These are phyloP conservation scores for Eucalyptus lansdowneana DNA, from an alignment of 345 rosid species.

Conservation along the genomic window DNA sequence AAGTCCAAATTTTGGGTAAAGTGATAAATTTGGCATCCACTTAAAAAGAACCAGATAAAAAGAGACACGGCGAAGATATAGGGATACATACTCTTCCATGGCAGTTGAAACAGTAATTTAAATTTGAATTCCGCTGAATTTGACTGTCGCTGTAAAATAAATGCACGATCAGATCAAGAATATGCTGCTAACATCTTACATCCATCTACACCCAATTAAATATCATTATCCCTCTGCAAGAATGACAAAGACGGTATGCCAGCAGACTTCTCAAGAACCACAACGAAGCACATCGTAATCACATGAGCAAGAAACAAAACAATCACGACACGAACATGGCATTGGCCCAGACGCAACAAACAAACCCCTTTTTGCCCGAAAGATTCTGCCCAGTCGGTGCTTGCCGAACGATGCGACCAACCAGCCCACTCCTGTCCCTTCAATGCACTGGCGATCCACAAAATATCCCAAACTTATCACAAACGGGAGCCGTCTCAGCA, in stretches of 20 bases:
- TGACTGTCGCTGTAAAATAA: background rate
- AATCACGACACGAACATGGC: background rate
- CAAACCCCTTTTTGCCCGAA: background rate
- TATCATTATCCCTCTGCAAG: background rate
- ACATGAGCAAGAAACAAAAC: background rate
- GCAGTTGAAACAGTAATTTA: background rate
- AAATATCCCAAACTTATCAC: background rate
- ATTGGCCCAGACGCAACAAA: background rate
- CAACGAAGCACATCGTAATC: background rate
- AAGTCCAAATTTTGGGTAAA: background rate
- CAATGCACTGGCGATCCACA: background rate
- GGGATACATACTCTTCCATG: conserved; percentile 18
- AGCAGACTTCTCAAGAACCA: background rate
- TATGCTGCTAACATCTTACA: background rate
- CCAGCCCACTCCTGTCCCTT: background rate
- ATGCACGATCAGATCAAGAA: background rate
- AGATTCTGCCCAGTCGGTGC: background rate
- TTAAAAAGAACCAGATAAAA: background rate
- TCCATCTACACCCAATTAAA: background rate
- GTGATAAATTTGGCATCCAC: background rate
- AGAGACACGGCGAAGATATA: background rate
- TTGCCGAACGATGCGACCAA: background rate
- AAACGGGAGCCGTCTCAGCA: background rate
- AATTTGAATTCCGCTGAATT: background rate
- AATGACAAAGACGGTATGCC: background rate